Evolutionary conservation across 2,329 filamentous ascomycete genomes (phyloP).

Genomic region (Rhinocladiella mackenziei): DNA sequence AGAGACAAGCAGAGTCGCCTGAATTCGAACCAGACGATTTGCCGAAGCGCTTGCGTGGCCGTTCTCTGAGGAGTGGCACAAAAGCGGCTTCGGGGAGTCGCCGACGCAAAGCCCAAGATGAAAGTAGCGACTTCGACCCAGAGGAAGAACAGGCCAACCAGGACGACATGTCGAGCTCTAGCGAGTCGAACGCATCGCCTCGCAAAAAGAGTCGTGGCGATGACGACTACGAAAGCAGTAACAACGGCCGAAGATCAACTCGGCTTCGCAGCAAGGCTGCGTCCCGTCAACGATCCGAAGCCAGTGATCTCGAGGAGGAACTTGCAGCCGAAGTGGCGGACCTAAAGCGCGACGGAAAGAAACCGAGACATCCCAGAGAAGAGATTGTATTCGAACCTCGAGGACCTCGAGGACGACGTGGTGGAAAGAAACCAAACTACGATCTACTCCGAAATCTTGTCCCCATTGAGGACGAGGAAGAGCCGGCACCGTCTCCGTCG

Average conservation of each 20-base stretch:
- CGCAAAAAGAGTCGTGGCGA: conserved; percentile 39
- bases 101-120: conserved; percentile 47
- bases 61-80: conserved; percentile 30
- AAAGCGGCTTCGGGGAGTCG: conserved; percentile 40
- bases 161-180: conserved; percentile 52
- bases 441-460: conserved; percentile 34
- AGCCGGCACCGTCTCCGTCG: conserved; percentile 65
- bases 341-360: conserved; percentile 46
- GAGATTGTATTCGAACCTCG: conserved; percentile 33
- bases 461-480: conserved; percentile 70
- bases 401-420: conserved; percentile 27
- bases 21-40: conserved; percentile 32
- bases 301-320: conserved; percentile 41
- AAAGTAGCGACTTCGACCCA: conserved; percentile 63
- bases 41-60: conserved; percentile 33
- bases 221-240: conserved; percentile 46
- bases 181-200: conserved; percentile 43
- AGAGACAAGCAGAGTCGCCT: conserved; percentile 33
- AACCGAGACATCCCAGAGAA: conserved; percentile 32
- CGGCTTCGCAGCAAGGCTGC: conserved; percentile 48
- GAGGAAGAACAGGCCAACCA: conserved; percentile 55
- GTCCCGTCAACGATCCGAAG: conserved; percentile 47
- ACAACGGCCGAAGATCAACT: conserved; percentile 48
- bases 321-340: conserved; percentile 34
- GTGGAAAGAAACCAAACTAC: conserved; percentile 28